phyloP scores from a whole-genome alignment of 2,329 filamentous ascomycete species.

The Lecanoromycetidae sp. region DNA sequence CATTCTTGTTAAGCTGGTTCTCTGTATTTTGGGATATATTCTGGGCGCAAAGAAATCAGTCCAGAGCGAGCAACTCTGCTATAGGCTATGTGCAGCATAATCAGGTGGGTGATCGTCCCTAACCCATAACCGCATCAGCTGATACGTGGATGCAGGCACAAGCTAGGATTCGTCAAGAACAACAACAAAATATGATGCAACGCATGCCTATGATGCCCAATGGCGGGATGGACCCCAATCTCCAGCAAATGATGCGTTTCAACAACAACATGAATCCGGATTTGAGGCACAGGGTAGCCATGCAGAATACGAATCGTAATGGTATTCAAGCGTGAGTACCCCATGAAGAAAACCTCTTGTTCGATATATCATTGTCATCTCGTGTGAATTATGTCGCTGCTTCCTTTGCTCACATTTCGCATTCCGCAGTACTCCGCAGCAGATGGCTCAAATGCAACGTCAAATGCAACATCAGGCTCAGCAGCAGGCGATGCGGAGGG shows the following conservation, averaged over 20 bases:
- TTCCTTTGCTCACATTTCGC: not conserved
- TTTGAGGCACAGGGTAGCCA: conserved; percentile 46
- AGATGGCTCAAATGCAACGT: conserved; percentile 56
- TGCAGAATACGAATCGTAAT: conserved; percentile 67
- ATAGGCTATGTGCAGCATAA: conserved; percentile 70
- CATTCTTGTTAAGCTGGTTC: conserved; percentile 97
- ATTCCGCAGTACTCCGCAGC: conserved; percentile 10
- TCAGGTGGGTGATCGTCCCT: conserved; percentile 47
- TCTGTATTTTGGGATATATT: conserved; percentile 95
- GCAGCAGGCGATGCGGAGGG: conserved; percentile 73
- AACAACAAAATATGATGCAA: conserved; percentile 66
- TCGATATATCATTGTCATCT: too few relatives aligned
- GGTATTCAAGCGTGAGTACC: conserved; percentile 27
- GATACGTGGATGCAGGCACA: conserved; percentile 17
- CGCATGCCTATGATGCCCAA: conserved; percentile 37
- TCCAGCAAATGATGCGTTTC: conserved; percentile 53
- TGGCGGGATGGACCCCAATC: conserved; percentile 40
- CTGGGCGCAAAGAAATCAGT: conserved; percentile 60
- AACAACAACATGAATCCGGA: conserved; percentile 52
- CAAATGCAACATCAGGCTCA: conserved; percentile 42
- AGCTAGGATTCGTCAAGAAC: conserved; percentile 59
- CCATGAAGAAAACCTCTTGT: not conserved
- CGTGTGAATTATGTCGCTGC: too few relatives aligned
- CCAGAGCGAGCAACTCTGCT: conserved; percentile 37
- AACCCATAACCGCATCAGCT: not conserved